Evolutionary conservation across 768 basidiomycete genomes (phyloP).

Genomic region (Arthromyces matolae): DNA sequence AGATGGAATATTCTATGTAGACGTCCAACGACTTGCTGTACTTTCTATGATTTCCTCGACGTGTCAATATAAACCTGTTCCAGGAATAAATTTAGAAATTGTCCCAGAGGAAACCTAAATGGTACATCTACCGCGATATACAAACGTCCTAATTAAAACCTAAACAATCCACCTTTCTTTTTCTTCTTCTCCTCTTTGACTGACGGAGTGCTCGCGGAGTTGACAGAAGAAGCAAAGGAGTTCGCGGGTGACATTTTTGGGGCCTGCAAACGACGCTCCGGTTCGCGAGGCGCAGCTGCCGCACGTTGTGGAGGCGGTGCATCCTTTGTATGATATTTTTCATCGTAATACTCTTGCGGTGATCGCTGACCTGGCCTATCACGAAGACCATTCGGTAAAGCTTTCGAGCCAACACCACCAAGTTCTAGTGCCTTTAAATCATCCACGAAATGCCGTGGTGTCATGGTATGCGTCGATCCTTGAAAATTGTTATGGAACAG

Average conservation of each 20-base stretch:
- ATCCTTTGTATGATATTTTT: conserved; percentile 69
- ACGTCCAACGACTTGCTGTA: conserved; percentile 8
- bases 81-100: neutral
- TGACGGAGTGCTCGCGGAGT: conserved; percentile 29
- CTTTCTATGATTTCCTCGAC: too few relatives aligned
- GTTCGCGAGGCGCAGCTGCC: conserved; percentile 31
- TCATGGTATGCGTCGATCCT: conserved; percentile 90
- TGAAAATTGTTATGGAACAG: neutral
- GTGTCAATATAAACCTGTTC: too few relatives aligned
- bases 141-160: conserved; percentile 40
- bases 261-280: conserved; percentile 21
- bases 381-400: conserved; percentile 65
- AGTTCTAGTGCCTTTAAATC: conserved; percentile 86
- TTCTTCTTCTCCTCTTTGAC: conserved; percentile 63
- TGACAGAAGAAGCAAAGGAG: conserved; percentile 45
- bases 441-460: conserved; percentile 80
- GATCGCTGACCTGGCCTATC: conserved; percentile 45
- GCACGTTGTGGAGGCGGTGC: conserved; percentile 50
- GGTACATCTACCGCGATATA: conserved; percentile 14
- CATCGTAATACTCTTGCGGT: conserved; percentile 77
- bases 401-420: conserved; percentile 78
- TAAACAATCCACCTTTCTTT: conserved; percentile 72
- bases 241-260: conserved; percentile 50
- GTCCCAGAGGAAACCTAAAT: conserved; percentile 20
- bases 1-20: conserved; percentile 51